Base-by-base conservation (phyloP, 2,329 filamentous ascomycete species). In the Ophiostoma sp. region DNA sequence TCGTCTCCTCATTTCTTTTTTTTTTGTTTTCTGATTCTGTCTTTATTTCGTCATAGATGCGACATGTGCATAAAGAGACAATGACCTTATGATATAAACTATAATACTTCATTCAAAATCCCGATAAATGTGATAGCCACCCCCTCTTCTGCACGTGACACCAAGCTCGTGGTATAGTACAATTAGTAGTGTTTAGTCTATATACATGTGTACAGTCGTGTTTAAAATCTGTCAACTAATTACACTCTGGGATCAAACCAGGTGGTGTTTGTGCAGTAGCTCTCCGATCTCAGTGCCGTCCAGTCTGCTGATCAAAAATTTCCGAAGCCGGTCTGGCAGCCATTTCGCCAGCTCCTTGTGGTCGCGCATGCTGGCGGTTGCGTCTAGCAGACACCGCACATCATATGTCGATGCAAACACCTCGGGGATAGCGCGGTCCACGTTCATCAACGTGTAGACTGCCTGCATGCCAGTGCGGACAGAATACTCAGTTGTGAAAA, bases 401-500 rank as follows among this genome's bases (percentile, higher is more conserved):
- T 76, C 73, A 72, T 77, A 76, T 10, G 76, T 76, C 20, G 74
- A 75, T 35, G 65, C 76, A 69, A 76, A 77, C 36, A 78, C 76
- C 69, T 75, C 74, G 23, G 75, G 76, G n/a, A 75, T 71, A 68
- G 65, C 74, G 62, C 75, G 75, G 70, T 77, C 75, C 41, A 76
- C 73, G 17, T 75, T 74, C 73, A 75, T 77, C 33, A 73, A 71
- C 20, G 68, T 60, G 64, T 75, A 75, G 20, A 80, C 79, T 1
- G 80, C 79, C 73, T 78, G 76, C 75, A 80, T 78, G 33, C 77
- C 79, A 10, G 76, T 75, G 41, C 76, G 73, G 48, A 76, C 76
- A 4, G 77, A 78, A 73, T 82, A 81, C 71, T 82, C 79, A 64
- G 78, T 78, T 8, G 76, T 79, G 67, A 79, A 78, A 33, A 79